Base-by-base conservation (phyloP, 2,329 filamentous ascomycete genomes). In the Fusarium dimerum region DNA sequence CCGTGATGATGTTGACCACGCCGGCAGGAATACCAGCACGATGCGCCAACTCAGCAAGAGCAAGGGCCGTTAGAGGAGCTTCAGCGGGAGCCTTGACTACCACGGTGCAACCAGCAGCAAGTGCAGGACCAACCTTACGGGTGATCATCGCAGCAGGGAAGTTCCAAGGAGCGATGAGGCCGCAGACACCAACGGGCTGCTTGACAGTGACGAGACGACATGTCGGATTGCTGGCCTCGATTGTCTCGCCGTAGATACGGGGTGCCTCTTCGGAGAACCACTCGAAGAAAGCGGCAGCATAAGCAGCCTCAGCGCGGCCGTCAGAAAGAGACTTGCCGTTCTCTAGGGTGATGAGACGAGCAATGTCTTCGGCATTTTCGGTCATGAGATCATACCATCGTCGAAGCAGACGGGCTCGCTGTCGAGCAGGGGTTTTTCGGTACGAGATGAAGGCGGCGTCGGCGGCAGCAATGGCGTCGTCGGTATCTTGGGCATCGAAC, bases 41-140 rank as follows among this genome's bases (percentile, higher is more conserved):
- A 65, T 88, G 82, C 8, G 87, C 89, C 41, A 96, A 81, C 72
- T 96, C 92, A 2, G 89, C 89, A 26, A 96, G 73, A 2, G 92
- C 92, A 43, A 95, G 86, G 1, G 90, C 85, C 18, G 91, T 95
- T 68, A 93, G 91, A 0, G 92, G 92, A 4, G 92, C 96, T 76
- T 96, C 92, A 38, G 88, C 87, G 2, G 92, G 91, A 36, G 90
- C 88, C 74, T 97, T 97, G 58, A 85, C 85, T 1, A 97, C 91
- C 79, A 90, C 82, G 4, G 86, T 89, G 70, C 87, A 90, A 34
- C 87, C 87, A 29, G 87, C 86, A 36, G 87, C 87, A 39, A 90
- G 75, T 15, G 81, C 83, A 9, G 82, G 72, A 5, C 72, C 74
- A 32, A 71, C 70, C 55, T 78, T 78, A 26, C 76, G 67, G 11